Percentiles rank a stretch among this genome's conserved stretches.
These are phyloP conservation scores for Aegilops tauschii DNA, from an alignment of 176 grass and related monocot genomes.

Conservation along the genomic window DNA sequence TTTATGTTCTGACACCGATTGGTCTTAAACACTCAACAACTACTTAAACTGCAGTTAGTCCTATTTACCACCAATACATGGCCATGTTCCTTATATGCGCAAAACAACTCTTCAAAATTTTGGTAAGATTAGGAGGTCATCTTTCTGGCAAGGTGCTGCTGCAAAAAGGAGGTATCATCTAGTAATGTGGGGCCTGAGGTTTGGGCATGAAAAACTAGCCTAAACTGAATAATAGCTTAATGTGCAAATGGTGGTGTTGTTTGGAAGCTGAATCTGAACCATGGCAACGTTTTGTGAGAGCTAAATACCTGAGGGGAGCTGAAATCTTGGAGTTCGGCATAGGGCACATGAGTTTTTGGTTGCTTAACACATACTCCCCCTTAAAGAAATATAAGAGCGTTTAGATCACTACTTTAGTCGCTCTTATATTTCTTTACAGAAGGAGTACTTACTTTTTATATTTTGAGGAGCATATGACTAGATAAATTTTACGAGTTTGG, in stretches of 20 bases:
- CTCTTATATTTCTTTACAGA: no score
- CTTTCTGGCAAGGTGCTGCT: background rate
- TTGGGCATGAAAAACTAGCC: background rate
- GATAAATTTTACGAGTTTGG: background rate
- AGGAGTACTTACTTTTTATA: background rate
- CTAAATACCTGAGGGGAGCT: background rate
- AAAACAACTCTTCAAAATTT: background rate
- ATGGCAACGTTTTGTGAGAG: background rate
- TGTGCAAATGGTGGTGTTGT: background rate
- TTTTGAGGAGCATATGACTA: background rate
- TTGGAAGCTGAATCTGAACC: no score
- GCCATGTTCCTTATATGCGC: background rate
- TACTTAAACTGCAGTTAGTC: background rate
- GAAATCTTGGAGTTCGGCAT: background rate
- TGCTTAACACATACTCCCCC: background rate
- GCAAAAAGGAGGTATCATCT: no score
- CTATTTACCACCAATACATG: no score
- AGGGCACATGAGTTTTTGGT: background rate
- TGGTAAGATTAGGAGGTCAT: background rate
- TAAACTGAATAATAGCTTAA: background rate
- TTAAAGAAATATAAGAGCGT: no score
- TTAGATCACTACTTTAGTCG: no score
- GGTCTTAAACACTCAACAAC: background rate
- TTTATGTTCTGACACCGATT: background rate
- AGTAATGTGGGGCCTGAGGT: background rate